Evolutionary conservation across 495 filamentous ascomycete species (phyloP).

Genomic region (Penicillium antarcticum): DNA sequence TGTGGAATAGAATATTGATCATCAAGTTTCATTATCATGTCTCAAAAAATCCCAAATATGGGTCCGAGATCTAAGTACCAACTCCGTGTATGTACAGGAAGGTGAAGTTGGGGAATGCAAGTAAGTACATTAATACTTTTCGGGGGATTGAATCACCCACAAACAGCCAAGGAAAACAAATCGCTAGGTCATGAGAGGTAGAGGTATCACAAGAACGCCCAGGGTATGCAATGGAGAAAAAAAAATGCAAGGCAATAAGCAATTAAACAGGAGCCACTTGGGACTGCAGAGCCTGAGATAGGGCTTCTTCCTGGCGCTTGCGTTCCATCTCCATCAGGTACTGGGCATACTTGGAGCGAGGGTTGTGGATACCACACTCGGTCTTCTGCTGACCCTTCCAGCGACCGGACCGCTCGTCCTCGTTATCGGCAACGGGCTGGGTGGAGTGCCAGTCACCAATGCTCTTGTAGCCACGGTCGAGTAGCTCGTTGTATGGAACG

Average conservation of each 20-base stretch:
- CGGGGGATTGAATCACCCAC: neutral
- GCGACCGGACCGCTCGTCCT: constrained; percentile 94
- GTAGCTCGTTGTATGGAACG: constrained; percentile 89
- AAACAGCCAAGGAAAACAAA: neutral
- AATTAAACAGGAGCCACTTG: constrained; percentile 23
- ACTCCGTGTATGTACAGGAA: constrained; percentile 16
- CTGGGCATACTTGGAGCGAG: constrained; percentile 84
- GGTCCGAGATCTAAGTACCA: constrained; percentile 3
- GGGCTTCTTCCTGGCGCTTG: constrained; percentile 64
- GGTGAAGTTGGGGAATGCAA: constrained; percentile 2
- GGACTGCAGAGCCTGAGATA: constrained; percentile 43
- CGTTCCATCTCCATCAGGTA: constrained; percentile 71
- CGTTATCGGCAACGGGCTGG: constrained; percentile 79
- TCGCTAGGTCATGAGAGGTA: constrained; percentile 5
- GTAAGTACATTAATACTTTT: constrained; percentile 7
- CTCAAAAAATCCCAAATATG: neutral
- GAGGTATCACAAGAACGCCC: constrained; percentile 26
- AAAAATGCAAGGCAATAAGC: constrained; percentile 6
- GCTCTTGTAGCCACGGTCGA: constrained; percentile 93
- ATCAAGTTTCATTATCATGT: constrained; percentile 23
- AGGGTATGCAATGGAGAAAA: constrained; percentile 14
- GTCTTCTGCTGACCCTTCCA: constrained; percentile 96
- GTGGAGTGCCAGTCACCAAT: constrained; percentile 98
- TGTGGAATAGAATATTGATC: constrained; percentile 5
- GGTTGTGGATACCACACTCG: constrained; percentile 98